Base-by-base conservation (phyloP, 139 green algal genomes). In the Astrephomene gubernaculifera region DNA sequence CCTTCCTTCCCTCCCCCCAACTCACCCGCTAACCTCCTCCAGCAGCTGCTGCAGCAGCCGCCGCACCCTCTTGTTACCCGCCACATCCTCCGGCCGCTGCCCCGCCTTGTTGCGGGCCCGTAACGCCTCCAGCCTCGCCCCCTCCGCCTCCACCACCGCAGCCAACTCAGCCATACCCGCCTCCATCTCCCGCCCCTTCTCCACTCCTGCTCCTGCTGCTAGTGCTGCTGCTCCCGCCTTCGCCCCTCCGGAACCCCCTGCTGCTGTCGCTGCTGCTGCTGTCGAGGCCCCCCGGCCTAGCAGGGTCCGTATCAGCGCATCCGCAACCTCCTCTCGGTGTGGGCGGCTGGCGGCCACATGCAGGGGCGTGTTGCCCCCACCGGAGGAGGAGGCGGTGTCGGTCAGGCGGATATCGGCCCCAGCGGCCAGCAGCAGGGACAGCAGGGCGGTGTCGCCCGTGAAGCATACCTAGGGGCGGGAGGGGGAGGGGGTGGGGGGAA, bases 341-440 rank as follows among this genome's bases (percentile, higher is more conserved):
- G 54, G 54, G n/a, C 54, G 25, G 27, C 14, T 31, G 1, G 60
- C 57, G 5, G 75, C 60, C 31, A 72, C 60, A 31, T 72, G 60
- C 29, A 71, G 44, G 12, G 54, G 41, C 43, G 78, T 74, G 35
- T 71, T 71, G 4, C 2, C 60, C n/a, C n/a, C n/a, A n/a, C n/a
- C n/a, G n/a, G n/a, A n/a, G n/a, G n/a, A n/a, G n/a, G n/a, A n/a
- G n/a, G 0, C 19, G 1, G 1, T 1, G 78, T 84, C 78, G 1
- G 33, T 22, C 33, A 6, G 7, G 35, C 22, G 22, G 73, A 53
- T 35, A 38, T 81, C 36, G 35, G 53, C 61, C 3, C 78, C 78
- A 24, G 63, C 78, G 22, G 33, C 63, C 78, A 84, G 41, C 41
- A 84, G 78, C 33, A 39, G n/a, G 7, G n/a, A 5, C n/a, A 71